Percentiles rank a stretch among this genome's conserved stretches.
Evolutionary conservation across 495 filamentous ascomycete species (phyloP).

Genomic region (Astrothelium macrocarpum): DNA sequence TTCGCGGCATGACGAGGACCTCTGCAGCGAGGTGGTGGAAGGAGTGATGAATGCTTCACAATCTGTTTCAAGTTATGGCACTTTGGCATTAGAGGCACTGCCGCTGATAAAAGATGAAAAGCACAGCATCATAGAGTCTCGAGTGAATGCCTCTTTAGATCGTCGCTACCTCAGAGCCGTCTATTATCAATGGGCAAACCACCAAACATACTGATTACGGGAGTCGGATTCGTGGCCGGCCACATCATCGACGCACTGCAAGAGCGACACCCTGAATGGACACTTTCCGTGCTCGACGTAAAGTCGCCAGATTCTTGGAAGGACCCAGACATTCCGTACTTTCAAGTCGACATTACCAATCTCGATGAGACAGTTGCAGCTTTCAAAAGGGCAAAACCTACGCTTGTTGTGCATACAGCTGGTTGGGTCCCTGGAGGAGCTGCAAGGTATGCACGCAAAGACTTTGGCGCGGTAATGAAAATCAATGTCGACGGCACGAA

Average conservation of each 20-base stretch:
- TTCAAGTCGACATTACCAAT: slow-evolving; percentile 24
- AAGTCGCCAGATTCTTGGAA: slow-evolving; percentile 16
- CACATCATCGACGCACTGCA: slow-evolving; percentile 26
- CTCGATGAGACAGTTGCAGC: slow-evolving; percentile 17
- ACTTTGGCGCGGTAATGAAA: slow-evolving; percentile 24
- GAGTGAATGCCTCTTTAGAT: no score
- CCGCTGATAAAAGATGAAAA: background rate
- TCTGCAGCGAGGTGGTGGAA: background rate
- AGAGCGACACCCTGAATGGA: slow-evolving; percentile 18
- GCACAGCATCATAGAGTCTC: background rate
- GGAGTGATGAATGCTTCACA: background rate
- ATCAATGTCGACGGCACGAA: slow-evolving; percentile 39
- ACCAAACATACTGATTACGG: slow-evolving; percentile 29
- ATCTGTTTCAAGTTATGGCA: background rate
- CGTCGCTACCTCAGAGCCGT: no score
- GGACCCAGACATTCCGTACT: slow-evolving; percentile 18
- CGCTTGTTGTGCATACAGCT: slow-evolving; percentile 30
- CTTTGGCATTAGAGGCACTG: background rate
- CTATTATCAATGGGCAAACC: background rate
- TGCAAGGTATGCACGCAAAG: slow-evolving; percentile 22
- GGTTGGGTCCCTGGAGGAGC: slow-evolving; percentile 24
- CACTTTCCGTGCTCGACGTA: slow-evolving; percentile 28
- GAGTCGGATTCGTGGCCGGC: slow-evolving; percentile 33
- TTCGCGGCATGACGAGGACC: background rate
- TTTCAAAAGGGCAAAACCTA: slow-evolving; percentile 21